Base-by-base conservation (phyloP, 2,329 filamentous ascomycete species). In the Nemania sp. region DNA sequence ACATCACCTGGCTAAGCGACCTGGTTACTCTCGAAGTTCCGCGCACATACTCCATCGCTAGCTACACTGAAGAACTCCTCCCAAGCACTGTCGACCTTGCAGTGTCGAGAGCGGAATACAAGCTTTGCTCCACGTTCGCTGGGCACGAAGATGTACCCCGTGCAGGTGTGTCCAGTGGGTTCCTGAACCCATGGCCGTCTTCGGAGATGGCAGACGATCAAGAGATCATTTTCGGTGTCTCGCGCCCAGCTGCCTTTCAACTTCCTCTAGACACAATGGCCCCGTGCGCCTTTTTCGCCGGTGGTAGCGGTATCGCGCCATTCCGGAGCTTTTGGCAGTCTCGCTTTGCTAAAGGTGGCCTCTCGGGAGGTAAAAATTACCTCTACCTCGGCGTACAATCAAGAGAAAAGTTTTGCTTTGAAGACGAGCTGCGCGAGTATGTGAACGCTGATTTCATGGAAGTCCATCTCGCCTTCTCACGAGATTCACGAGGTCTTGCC, bases 261-360 rank as follows among this genome's bases (percentile, higher is more conserved):
- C 77, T 87, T 0, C 85, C 86, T 0, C 76, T 85, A 5, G 83
- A 86, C 41, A 78, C 80, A 15, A 83, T 84, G 35, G 83, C 83
- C 0, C 85, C 85, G 0, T 85, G 85, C 22, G 84, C 84, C 0
- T 84, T 84, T 71, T 87, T 87, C 70, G 85, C 85, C 0, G 85
- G 85, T 13, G 85, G 85, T 0, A 85, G 83, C 49, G 85, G 85
- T 1, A 86, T 87, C 27, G 85, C 85, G 0, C 85, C 85, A 0
- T 87, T 87, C 76, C 79, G 85, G 4, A 84, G 83, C 57, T 87
- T 87, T 73, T 87, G 84, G 85, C 83, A 86, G 73, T 78, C 83
- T 11, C 81, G 85, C 0, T 32, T 74, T 10, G 57, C 52, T 22
- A 70, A 67, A 4, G 66, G 63, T 10, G 71, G 70, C 47, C 54